Base-by-base conservation (phyloP, 2,329 filamentous ascomycete genomes). In the Mollisia scopiformis region DNA sequence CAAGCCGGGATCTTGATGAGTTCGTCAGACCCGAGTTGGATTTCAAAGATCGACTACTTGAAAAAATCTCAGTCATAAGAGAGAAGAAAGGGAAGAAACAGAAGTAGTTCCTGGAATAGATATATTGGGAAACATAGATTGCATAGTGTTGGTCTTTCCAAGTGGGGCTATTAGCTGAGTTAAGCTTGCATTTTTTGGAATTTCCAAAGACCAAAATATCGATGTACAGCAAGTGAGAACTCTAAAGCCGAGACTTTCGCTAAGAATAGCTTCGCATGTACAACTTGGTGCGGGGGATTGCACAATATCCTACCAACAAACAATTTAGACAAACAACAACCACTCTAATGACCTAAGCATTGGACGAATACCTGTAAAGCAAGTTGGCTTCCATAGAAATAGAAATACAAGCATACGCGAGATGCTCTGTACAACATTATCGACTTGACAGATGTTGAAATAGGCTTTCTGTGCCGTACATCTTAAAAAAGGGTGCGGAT, bases 401-500 rank as follows among this genome's bases (percentile, higher is more conserved):
- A 47, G 43, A 47, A 47, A 27, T 16, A 8, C 23, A 28, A n/a
- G n/a, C 43, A 23, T 16, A 27, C 28, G n/a, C 13, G 16, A 25
- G 8, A 23, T 47, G 8, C 23, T 16, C 11, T 25, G n/a, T 47
- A 47, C 11, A 11, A 6, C 28, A 3, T 51, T 13, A 7, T 51
- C 21, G 21, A 33, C 28, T 27, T 16, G 30, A 49, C 16, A 35
- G 57, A 59, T 35, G 57, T 59, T 59, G 50, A 50, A 59, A 59
- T 59, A 59, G 57, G 52, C 57, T 59, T 50, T 23, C 10, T 41
- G 51, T 41, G 51, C 57, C 30, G 28, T 30, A 43, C 57, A n/a
- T n/a, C n/a, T 43, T 47, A 53, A 57, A 61, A 53, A 57, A 61
- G 57, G 51, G 58, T 28, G 47, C 56, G 59, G 59, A 50, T 62